Conservation (phyloP, 345 rosid species). For the Citrus hindsii region DNA sequence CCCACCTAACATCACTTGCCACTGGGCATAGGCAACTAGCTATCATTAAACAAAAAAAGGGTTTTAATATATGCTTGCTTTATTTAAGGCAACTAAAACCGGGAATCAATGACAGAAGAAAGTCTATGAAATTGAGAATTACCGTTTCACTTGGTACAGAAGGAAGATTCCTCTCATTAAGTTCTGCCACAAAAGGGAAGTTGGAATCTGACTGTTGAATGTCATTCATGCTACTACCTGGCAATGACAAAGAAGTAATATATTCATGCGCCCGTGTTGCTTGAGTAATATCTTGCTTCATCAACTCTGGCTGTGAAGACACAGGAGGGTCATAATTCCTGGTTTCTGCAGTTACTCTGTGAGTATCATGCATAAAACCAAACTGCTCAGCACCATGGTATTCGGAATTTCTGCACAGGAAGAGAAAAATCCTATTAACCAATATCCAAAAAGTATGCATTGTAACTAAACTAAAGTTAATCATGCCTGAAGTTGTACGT, state of each 20-base stretch:
- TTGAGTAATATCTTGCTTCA: slow-evolving; percentile 19
- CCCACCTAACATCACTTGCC: background rate
- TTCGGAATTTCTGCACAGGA: slow-evolving; percentile 28
- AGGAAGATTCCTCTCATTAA: slow-evolving; percentile 23
- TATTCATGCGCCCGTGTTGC: slow-evolving; percentile 11
- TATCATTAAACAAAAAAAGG: background rate
- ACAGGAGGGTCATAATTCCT: slow-evolving; percentile 15
- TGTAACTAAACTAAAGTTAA: slow-evolving; percentile 1
- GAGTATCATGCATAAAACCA: slow-evolving; percentile 19
- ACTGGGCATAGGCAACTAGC: background rate
- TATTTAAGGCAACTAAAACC: background rate
- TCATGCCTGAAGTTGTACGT: slow-evolving; percentile 24
- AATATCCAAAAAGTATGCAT: background rate
- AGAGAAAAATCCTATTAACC: background rate
- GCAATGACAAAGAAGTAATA: slow-evolving; percentile 1
- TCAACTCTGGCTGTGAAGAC: slow-evolving; percentile 17
- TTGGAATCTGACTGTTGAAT: slow-evolving; percentile 15
- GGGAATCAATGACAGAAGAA: slow-evolving; percentile 1
- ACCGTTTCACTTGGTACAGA: slow-evolving; percentile 29
- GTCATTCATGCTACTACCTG: slow-evolving; percentile 21
- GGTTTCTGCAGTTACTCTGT: slow-evolving; percentile 13
- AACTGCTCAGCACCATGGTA: slow-evolving; percentile 11
- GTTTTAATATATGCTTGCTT: background rate
- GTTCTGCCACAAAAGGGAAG: slow-evolving; percentile 11
- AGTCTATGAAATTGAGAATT: background rate